Conservation (phyloP, 192 early-diverging fungal genomes). For the Rhizophlyctis rosea region DNA sequence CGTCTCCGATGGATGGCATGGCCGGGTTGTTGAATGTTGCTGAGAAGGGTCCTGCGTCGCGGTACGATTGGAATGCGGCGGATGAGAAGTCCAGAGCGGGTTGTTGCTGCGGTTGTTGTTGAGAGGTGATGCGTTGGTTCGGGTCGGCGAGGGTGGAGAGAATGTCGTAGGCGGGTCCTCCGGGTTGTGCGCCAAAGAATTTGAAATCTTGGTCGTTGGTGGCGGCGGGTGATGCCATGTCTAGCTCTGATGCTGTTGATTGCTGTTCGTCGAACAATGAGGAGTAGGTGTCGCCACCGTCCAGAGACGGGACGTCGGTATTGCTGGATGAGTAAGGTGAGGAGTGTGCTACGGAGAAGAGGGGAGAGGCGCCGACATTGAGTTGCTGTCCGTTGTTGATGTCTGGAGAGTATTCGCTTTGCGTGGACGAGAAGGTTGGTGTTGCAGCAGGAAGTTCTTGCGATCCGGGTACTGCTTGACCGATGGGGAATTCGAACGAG, state of each 20-base stretch:
- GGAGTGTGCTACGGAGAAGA: neutral
- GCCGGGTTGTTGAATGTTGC: slow-evolving; percentile 21
- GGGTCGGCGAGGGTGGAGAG: slow-evolving; percentile 1
- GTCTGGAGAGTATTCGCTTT: neutral
- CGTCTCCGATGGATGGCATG: slow-evolving; percentile 12
- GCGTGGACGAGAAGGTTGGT: neutral
- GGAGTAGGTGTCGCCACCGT: slow-evolving; percentile 14
- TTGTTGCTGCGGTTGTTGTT: neutral
- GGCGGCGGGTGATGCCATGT: neutral
- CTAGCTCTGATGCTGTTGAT: neutral
- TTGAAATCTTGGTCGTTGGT: neutral
- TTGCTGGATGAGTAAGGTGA: slow-evolving; percentile 11
- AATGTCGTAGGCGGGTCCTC: neutral
- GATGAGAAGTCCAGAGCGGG: neutral
- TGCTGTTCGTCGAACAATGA: slow-evolving; percentile 18
- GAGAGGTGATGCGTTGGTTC: neutral
- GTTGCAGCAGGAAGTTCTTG: neutral
- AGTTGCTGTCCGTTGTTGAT: neutral
- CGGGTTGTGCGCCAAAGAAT: neutral
- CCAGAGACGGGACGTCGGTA: slow-evolving; percentile 10
- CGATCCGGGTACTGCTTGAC: neutral
- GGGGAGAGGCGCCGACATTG: slow-evolving; percentile 2
- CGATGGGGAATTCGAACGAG: slow-evolving; percentile 19
- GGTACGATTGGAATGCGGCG: slow-evolving; percentile 3
- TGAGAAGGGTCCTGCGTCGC: slow-evolving; percentile 13